Base-by-base conservation (phyloP, 176 grass and related monocot genomes). In the Saccharum officinarum region DNA sequence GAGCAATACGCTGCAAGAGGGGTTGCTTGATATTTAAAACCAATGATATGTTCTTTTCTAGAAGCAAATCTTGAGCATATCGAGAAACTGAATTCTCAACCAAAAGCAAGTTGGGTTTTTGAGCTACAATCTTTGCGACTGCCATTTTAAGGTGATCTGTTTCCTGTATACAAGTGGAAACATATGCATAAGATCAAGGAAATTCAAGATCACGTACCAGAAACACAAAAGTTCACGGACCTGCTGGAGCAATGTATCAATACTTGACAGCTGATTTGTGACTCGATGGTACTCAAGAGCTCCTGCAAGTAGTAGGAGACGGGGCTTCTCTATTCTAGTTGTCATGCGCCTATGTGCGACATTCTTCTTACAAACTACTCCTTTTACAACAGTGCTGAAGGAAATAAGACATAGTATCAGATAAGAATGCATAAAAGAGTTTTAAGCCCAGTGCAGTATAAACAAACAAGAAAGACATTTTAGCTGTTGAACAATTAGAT, bases 141-240 rank as follows among this genome's bases (percentile, higher is more conserved):
- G 93, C 92, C 97, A 99, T 99, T 94, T 94, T 99, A 89, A 99
- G 92, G 76, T 96, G 97, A 86, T 99, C 97, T 50, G 83, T 96
- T 92, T 99, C 97, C 97, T 99, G 91, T 75, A 86, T 34, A 86
- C 60, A 28, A 59, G 15, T 52, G 45, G 39, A 46, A 90, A 34
- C 6, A 55, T 75, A 42, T 68, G 49, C 55, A 74, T 86, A 75
- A 84, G 83, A 62, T 47, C 8, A 74, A 77, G 10, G 22, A 44
- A 59, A 84, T 11, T 50, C 36, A 69, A 59, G 13, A n/a, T 47
- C 36, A 52, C 26, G 84, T 25, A 84, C 20, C 86, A 80, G 23
- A 67, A 85, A 83, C 25, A 80, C 62, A 68, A 65, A 73, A 89
- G 66, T 82, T 79, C 39, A 52, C 46, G 1, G 86, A 87, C 97